Base-by-base conservation (phyloP, 2,329 filamentous ascomycete genomes). In the Lachnellula arida region DNA sequence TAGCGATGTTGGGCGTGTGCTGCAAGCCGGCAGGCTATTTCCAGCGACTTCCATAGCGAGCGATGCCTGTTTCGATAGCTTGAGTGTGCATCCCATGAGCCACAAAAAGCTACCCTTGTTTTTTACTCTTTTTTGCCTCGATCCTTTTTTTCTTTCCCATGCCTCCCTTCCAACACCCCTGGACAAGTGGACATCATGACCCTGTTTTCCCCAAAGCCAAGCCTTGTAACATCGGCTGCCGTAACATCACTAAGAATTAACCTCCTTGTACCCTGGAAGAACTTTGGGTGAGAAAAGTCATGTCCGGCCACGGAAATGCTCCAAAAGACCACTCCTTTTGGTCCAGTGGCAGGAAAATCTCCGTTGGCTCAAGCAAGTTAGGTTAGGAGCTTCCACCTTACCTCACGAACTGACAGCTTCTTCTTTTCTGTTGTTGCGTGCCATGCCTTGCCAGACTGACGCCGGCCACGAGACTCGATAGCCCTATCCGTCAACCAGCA, bases 231-330 rank as follows among this genome's bases (percentile, higher is more conserved):
- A n/a, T n/a, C n/a, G n/a, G n/a, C n/a, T n/a, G n/a, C 8, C 15
- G 39, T 51, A 51, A 25, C 39, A 34, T 28, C 34, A 43, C 47
- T 32, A 48, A 12, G 7, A 34, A 32, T 17, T 23, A 23, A 23
- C 42, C 42, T 32, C 9, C 28, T 22, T 44, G 42, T 44, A 44
- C 42, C 42, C 42, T 44, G 42, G 12, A 44, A 44, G n/a, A 44
- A 44, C 11, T 23, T 25, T 44, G 32, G 22, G n/a, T 49, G 25
- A 35, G 32, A 15, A 14, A 49, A 49, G 46, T 49, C 25, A 37
- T 49, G 46, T 34, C n/a, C 28, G 28, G 34, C 46, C n/a, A 35
- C 46, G 46, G 46, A 49, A 49, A 37, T 34, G 46, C 46, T 49
- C 46, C 46, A 49, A 49, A 22, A 32, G 34, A 34, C 46, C 46